phyloP scores from a whole-genome alignment of 2,329 filamentous ascomycete species.

The Trichophyton rubrum region DNA sequence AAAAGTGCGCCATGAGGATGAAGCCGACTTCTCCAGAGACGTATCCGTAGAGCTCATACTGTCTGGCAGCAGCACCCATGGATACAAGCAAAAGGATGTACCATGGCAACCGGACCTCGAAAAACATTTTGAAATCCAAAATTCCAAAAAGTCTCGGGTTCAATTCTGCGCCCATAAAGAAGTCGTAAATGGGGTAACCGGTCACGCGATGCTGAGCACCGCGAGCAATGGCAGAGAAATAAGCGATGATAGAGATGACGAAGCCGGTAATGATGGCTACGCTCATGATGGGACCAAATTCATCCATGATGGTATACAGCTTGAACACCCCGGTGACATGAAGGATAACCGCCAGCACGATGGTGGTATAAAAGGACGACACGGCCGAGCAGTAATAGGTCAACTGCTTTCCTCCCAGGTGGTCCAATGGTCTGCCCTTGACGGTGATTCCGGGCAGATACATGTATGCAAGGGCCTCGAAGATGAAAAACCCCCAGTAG shows the following conservation, averaged over 20 bases:
- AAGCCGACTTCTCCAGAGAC: slow-evolving; percentile 76
- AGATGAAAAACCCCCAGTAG: slow-evolving; percentile 88
- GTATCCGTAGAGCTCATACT: slow-evolving; percentile 75
- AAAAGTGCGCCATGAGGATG: slow-evolving; percentile 75
- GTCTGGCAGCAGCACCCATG: slow-evolving; percentile 62
- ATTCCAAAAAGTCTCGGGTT: slow-evolving; percentile 77
- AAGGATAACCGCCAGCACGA: slow-evolving; percentile 55
- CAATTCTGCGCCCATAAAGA: slow-evolving; percentile 81
- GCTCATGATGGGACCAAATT: slow-evolving; percentile 85
- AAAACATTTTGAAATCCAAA: slow-evolving; percentile 91
- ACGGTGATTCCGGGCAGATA: slow-evolving; percentile 75
- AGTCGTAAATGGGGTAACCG: slow-evolving; percentile 66
- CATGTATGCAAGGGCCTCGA: slow-evolving; percentile 73
- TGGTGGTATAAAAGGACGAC: slow-evolving; percentile 75
- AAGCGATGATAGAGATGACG: slow-evolving; percentile 68
- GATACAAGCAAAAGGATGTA: slow-evolving; percentile 74
- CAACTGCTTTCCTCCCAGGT: slow-evolving; percentile 72
- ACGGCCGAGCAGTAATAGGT: slow-evolving; percentile 91
- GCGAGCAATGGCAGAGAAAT: slow-evolving; percentile 68
- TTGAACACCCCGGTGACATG: slow-evolving; percentile 79
- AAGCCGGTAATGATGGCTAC: slow-evolving; percentile 89
- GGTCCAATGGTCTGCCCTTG: slow-evolving; percentile 76
- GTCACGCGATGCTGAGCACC: slow-evolving; percentile 89
- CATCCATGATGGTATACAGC: slow-evolving; percentile 82
- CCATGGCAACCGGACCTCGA: slow-evolving; percentile 85